These are phyloP conservation scores for Elongisporangium anandrum DNA, from an alignment of 352 stramenopile species.

Conservation along the genomic window DNA sequence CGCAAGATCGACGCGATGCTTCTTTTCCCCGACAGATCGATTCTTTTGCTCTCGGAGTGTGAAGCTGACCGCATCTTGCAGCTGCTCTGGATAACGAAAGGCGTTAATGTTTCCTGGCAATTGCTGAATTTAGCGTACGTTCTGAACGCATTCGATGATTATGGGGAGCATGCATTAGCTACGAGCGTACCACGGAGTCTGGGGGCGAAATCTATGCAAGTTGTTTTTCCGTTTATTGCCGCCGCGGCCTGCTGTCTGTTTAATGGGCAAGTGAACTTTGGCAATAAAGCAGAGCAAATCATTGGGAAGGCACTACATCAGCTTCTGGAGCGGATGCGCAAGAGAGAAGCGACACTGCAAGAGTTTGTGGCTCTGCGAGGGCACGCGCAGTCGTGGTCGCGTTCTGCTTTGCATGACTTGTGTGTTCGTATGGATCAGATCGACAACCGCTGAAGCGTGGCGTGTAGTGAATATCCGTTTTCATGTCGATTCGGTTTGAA, in stretches of 20 bases:
- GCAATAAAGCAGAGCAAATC: background rate
- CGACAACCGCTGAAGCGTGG: background rate
- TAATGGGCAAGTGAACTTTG: background rate
- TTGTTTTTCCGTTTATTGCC: background rate
- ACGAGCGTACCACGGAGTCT: background rate
- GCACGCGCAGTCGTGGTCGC: constrained; percentile 24
- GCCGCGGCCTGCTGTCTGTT: background rate
- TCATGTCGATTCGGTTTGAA: constrained; percentile 9
- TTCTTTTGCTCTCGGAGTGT: constrained; percentile 35
- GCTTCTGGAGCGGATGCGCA: constrained; percentile 11
- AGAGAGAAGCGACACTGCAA: constrained; percentile 16
- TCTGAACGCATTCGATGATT: background rate
- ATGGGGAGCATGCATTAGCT: background rate
- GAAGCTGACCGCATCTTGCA: constrained; percentile 34
- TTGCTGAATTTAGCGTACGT: background rate
- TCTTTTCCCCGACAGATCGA: constrained; percentile 29
- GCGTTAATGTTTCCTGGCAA: background rate
- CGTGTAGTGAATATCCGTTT: too few relatives aligned
- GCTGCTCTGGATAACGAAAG: constrained; percentile 14
- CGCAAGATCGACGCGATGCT: constrained; percentile 35
- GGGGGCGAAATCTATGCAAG: background rate
- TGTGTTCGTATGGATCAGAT: constrained; percentile 26
- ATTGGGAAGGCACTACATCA: background rate
- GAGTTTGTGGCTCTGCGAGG: constrained; percentile 27
- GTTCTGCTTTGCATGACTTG: constrained; percentile 35